These are phyloP conservation scores for Phaeotremella skinneri DNA, from an alignment of 768 basidiomycete genomes.

Conservation along the genomic window DNA sequence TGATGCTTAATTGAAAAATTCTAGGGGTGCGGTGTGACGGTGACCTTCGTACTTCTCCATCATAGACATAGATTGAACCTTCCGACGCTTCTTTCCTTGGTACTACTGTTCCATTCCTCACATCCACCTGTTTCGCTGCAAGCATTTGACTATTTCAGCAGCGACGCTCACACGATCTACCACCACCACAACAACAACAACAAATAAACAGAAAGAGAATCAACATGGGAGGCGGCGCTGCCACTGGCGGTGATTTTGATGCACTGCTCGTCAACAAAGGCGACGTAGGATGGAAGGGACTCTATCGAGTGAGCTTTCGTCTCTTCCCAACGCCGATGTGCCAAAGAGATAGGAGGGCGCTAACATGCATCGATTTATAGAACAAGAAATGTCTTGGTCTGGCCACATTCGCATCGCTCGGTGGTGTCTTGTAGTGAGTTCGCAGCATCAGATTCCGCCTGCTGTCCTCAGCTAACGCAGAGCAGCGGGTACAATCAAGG, in stretches of 20 bases:
- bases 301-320: constrained; percentile 10
- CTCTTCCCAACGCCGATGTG: not conserved
- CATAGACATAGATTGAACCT: not conserved
- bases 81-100: too few species aligned
- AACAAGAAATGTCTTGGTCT: constrained; percentile 67
- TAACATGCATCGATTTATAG: constrained; percentile 5
- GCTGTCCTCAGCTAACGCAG: not conserved
- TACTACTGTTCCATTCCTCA: too few species aligned
- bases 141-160: constrained; percentile 19
- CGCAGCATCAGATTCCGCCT: not conserved
- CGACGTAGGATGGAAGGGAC: constrained; percentile 64
- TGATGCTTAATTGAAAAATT: too few species aligned
- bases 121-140: not conserved
- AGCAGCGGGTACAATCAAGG: constrained; percentile 58
- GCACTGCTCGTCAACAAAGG: constrained; percentile 53
- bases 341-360: not conserved
- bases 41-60: not conserved
- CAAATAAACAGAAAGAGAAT: too few species aligned
- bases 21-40: too few species aligned
- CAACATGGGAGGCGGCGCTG: constrained; percentile 48
- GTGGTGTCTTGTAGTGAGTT: constrained; percentile 62
- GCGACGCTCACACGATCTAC: constrained; percentile 50
- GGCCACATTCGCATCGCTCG: constrained; percentile 73
- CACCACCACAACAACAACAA: constrained; percentile 42
- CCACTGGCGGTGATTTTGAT: constrained; percentile 40